Conservation (phyloP, 2,329 filamentous ascomycete species). For the Fusarium acutatum region DNA sequence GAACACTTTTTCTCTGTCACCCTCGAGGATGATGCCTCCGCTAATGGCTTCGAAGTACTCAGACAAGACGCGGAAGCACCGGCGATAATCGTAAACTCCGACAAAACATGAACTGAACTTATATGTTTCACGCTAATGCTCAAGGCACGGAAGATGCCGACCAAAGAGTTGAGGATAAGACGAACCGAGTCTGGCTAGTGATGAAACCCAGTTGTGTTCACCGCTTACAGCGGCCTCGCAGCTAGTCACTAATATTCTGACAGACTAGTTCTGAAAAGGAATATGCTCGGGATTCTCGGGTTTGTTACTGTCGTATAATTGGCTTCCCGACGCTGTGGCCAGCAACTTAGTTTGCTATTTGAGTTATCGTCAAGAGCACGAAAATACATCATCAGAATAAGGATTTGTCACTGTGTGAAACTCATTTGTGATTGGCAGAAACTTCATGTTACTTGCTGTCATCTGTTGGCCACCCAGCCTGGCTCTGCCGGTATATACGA, state of each 20-base stretch:
- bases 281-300: not conserved
- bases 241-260: not conserved
- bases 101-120: not conserved
- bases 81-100: too few relatives aligned
- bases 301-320: not conserved
- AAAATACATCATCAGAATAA: not conserved
- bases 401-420: not conserved
- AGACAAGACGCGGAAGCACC: not conserved
- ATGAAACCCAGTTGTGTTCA: not conserved
- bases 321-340: not conserved
- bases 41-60: accelerated
- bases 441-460: accelerated
- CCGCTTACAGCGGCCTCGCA: not conserved
- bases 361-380: not conserved
- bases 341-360: not conserved
- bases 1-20: too few relatives aligned
- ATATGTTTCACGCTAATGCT: too few relatives aligned
- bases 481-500: too few relatives aligned
- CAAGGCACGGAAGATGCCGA: not conserved
- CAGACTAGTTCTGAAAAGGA: not conserved
- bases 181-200: not conserved
- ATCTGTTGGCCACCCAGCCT: too few relatives aligned
- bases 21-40: too few relatives aligned
- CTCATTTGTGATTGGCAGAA: not conserved
- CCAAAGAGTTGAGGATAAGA: not conserved